These are phyloP conservation scores for Gossypium mustelinum DNA, from an alignment of 345 rosid genomes.

Conservation along the genomic window DNA sequence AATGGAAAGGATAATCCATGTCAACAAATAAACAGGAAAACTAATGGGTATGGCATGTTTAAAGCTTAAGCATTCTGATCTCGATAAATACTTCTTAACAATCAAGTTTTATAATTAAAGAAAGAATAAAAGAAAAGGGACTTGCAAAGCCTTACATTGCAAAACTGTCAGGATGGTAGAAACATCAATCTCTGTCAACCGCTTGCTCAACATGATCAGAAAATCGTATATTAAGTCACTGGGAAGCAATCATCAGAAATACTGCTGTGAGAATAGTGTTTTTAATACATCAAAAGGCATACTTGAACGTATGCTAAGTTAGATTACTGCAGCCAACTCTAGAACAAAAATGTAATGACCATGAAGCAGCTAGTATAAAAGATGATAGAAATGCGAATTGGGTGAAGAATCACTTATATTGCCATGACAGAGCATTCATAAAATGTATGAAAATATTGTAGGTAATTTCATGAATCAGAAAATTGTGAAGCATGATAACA, in stretches of 20 bases:
- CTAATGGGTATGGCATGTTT: neutral
- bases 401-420: neutral
- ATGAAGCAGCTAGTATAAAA: neutral
- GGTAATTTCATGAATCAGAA: neutral
- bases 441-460: neutral
- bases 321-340: neutral
- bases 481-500: neutral
- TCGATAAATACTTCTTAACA: neutral
- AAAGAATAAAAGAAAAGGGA: neutral
- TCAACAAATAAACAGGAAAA: neutral
- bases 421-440: neutral
- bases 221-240: slow-evolving; percentile 92
- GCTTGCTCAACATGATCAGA: slow-evolving; percentile 63
- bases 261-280: neutral
- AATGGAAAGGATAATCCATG: neutral
- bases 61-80: slow-evolving; percentile 1
- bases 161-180: slow-evolving; percentile 73
- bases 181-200: slow-evolving; percentile 68
- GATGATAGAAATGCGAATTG: neutral
- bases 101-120: neutral
- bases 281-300: neutral
- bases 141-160: slow-evolving; percentile 51
- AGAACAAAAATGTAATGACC: neutral
- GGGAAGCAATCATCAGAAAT: slow-evolving; percentile 25
- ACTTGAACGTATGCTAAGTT: neutral